Conservation (phyloP, 495 filamentous ascomycete species). For the Penicillium turbatum region DNA sequence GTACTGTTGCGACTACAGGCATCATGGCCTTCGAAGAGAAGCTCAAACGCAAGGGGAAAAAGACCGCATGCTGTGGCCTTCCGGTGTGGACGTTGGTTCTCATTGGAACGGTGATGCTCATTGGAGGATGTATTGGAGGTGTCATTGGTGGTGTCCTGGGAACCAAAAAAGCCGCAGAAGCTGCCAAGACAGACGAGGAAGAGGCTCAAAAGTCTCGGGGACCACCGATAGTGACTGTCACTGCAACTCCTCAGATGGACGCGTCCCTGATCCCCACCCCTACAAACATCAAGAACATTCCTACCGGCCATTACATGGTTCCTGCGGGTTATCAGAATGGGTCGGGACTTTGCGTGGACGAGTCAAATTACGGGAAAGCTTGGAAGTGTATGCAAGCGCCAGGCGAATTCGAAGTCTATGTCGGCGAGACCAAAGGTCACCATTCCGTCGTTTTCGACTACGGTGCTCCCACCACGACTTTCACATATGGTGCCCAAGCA, state of each 20-base stretch:
- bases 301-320: conserved; percentile 61
- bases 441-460: conserved; percentile 28
- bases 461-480: conserved; percentile 34
- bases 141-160: conserved; percentile 57
- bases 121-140: conserved; percentile 52
- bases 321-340: conserved; percentile 53
- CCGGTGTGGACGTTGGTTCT: conserved; percentile 66
- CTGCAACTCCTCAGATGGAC: conserved; percentile 57
- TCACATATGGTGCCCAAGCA: conserved; percentile 70
- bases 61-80: conserved; percentile 57
- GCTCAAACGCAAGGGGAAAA: conserved; percentile 53
- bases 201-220: conserved; percentile 11
- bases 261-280: conserved; percentile 57
- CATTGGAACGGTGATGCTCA: conserved; percentile 51
- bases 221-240: conserved; percentile 46
- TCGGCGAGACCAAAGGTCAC: conserved; percentile 20
- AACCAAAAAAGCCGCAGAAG: conserved; percentile 37
- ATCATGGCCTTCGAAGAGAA: conserved; percentile 51
- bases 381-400: conserved; percentile 60
- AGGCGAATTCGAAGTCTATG: conserved; percentile 38
- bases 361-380: conserved; percentile 53
- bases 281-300: conserved; percentile 52
- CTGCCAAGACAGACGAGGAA: conserved; percentile 13
- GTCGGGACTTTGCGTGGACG: conserved; percentile 63
- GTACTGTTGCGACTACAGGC: conserved; percentile 23